phyloP scores from a whole-genome alignment of 495 filamentous ascomycete genomes.

The Hyaloscypha hepaticicola region DNA sequence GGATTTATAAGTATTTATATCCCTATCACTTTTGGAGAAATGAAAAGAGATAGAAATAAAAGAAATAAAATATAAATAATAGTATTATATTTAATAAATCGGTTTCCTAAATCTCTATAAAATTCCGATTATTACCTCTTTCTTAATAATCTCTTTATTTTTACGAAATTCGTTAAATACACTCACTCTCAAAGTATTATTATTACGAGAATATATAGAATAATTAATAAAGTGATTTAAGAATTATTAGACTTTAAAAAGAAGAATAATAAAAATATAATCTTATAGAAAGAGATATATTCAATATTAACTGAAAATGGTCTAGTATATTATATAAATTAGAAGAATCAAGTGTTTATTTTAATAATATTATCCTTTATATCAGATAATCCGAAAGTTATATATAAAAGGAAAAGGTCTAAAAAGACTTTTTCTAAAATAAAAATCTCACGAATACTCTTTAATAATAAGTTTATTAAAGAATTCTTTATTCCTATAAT shows the following conservation, averaged over 20 bases:
- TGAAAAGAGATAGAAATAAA: background rate
- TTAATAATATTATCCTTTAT: too few relatives aligned
- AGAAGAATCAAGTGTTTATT: too few relatives aligned
- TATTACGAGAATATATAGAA: constrained; percentile 1
- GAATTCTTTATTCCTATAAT: too few relatives aligned
- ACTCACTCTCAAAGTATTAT: background rate
- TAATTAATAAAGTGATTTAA: background rate
- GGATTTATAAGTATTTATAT: background rate
- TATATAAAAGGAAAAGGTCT: too few relatives aligned
- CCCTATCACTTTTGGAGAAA: background rate
- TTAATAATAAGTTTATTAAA: too few relatives aligned
- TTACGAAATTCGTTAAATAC: background rate
- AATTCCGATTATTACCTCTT: background rate
- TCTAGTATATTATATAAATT: background rate
- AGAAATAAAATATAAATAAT: background rate
- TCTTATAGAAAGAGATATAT: background rate
- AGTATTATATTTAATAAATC: background rate
- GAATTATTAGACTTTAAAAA: constrained; percentile 7
- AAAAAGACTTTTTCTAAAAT: too few relatives aligned
- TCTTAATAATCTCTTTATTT: constrained; percentile 13
- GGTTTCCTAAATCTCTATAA: background rate
- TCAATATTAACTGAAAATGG: background rate
- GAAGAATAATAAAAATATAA: background rate
- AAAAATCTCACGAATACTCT: too few relatives aligned
- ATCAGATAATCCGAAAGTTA: too few relatives aligned